These are phyloP conservation scores for Blastocystis sp. DNA, from an alignment of 352 stramenopile genomes.

Conservation along the genomic window DNA sequence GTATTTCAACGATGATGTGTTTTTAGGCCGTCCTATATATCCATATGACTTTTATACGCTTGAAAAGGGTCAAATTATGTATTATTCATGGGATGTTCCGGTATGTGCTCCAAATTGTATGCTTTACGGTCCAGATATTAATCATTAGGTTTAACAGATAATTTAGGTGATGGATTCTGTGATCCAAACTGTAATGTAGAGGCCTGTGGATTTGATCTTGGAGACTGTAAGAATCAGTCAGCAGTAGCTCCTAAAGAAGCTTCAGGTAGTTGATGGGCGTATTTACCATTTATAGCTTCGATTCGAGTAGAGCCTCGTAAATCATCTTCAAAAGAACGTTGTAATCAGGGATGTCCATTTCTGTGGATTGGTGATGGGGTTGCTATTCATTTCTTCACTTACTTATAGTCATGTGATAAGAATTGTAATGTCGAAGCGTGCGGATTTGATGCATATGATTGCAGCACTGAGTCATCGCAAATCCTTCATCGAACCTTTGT, in stretches of 20 bases:
- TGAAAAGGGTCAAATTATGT: conserved; percentile 82
- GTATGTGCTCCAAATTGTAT: conserved; percentile 79
- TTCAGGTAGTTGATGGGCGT: background rate
- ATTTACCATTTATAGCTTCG: background rate
- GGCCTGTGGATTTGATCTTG: conserved; percentile 85
- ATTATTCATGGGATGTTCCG: conserved; percentile 87
- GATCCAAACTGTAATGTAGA: conserved; percentile 83
- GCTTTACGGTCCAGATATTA: too few species aligned
- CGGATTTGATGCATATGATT: conserved; percentile 81
- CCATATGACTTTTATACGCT: conserved; percentile 87
- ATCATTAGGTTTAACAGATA: conserved; percentile 69
- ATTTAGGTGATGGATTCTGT: conserved; percentile 75
- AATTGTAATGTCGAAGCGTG: conserved; percentile 80
- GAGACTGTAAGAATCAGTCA: conserved; percentile 84
- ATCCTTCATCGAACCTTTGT: conserved; percentile 70
- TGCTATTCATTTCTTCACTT: background rate
- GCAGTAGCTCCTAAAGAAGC: background rate
- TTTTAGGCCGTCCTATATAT: conserved; percentile 81
- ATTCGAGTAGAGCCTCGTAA: background rate
- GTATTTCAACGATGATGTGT: conserved; percentile 94
- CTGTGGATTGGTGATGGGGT: conserved; percentile 79
- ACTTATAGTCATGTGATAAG: conserved; percentile 74
- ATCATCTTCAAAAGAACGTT: conserved; percentile 67
- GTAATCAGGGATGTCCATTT: conserved; percentile 77
- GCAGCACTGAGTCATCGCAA: conserved; percentile 72